Percentiles rank a stretch among this genome's conserved stretches.
Evolutionary conservation across 1,139 yeast genomes (phyloP).

Genomic region (Hemisphaericaspora xylofermentans): DNA sequence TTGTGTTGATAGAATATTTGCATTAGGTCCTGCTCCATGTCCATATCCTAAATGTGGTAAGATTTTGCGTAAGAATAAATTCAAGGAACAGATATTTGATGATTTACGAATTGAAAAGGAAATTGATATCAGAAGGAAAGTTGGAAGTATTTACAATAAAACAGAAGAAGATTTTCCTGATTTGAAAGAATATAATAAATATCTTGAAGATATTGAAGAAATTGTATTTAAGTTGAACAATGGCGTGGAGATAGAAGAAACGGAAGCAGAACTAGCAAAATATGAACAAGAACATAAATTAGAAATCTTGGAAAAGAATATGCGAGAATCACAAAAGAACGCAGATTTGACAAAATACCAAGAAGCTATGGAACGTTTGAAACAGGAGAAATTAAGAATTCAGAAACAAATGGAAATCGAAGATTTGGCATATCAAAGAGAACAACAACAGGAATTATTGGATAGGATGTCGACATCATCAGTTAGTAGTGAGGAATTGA

Average conservation of each 20-base stretch:
- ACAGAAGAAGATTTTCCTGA: slow-evolving; percentile 69
- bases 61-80: slow-evolving; percentile 80
- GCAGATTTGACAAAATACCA: slow-evolving; percentile 62
- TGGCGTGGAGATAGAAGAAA: slow-evolving; percentile 66
- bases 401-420: slow-evolving; percentile 75
- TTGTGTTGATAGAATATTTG: slow-evolving; percentile 91
- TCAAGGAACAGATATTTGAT: slow-evolving; percentile 89
- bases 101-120: slow-evolving; percentile 88
- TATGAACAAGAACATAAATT: slow-evolving; percentile 79
- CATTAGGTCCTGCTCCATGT: slow-evolving; percentile 95
- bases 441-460: slow-evolving; percentile 66
- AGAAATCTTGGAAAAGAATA: slow-evolving; percentile 61
- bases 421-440: slow-evolving; percentile 54
- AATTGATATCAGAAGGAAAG: slow-evolving; percentile 83
- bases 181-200: slow-evolving; percentile 64
- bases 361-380: slow-evolving; percentile 55
- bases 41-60: slow-evolving; percentile 92
- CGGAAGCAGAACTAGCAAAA: slow-evolving; percentile 64
- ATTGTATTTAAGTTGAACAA: slow-evolving; percentile 75
- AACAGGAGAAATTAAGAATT: slow-evolving; percentile 57
- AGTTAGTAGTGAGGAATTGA: slow-evolving; percentile 53
- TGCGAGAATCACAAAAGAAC: slow-evolving; percentile 68
- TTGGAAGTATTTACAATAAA: slow-evolving; percentile 75
- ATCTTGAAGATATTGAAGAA: slow-evolving; percentile 81
- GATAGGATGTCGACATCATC: slow-evolving; percentile 60